Conservation (phyloP, 768 basidiomycete genomes). For the Tylopilus intermedius region DNA sequence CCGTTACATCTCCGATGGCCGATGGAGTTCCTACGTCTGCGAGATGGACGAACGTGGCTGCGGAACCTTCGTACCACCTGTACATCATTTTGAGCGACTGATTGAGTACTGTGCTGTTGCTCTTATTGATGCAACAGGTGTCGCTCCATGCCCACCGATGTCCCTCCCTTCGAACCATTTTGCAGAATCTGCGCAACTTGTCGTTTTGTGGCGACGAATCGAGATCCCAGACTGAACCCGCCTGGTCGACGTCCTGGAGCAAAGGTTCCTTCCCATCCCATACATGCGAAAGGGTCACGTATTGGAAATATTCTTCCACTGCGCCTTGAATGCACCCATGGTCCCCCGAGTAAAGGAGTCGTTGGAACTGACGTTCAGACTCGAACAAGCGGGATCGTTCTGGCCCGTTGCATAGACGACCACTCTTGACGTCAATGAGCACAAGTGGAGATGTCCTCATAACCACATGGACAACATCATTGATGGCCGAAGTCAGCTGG, state of each 20-base stretch:
- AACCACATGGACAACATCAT: background rate
- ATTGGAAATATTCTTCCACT: conserved; percentile 6
- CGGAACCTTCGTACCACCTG: conserved; percentile 10
- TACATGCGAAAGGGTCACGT: conserved; percentile 12
- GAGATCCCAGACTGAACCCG: conserved; percentile 3
- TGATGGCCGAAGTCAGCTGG: background rate
- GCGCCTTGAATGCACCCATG: background rate
- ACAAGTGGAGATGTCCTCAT: background rate
- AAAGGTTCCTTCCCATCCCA: conserved; percentile 12
- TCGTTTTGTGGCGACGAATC: background rate
- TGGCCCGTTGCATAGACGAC: background rate
- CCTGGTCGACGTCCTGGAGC: conserved; percentile 7
- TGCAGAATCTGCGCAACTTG: conserved; percentile 12
- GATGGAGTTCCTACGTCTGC: background rate
- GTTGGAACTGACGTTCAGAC: background rate
- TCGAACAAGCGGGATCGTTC: background rate
- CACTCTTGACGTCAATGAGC: background rate
- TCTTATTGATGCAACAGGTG: conserved; percentile 13
- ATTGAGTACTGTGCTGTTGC: conserved; percentile 1
- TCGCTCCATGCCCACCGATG: conserved; percentile 16
- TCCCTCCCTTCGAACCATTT: background rate
- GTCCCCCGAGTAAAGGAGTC: conserved; percentile 8
- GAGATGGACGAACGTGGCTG: conserved; percentile 4
- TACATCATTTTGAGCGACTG: conserved; percentile 14
- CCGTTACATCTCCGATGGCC: background rate